Base-by-base conservation (phyloP, 345 rosid species). In the Euphorbia peplus region DNA sequence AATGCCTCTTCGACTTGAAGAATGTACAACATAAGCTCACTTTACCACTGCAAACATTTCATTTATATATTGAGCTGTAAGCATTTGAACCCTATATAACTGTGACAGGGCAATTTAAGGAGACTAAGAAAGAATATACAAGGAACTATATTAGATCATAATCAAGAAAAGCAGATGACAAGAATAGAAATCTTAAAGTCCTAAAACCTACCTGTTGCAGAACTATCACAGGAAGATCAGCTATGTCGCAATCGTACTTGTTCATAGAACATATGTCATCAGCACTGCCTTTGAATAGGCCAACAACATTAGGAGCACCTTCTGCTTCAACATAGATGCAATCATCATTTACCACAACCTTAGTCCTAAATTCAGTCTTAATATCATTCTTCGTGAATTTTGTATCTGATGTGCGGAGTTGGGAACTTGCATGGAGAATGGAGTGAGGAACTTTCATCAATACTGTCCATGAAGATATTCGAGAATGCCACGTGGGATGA, bases 401-500 rank as follows among this genome's bases (percentile, higher is more conserved):
- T 61, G 58, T 41, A 70, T 83, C 90, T 13, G 74, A 64, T 64
- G 77, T 63, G 29, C 63, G 76, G 9, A 69, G 51, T 62, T 76
- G 86, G 52, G 80, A 71, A 21, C 71, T 83, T 62, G 82, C 81
- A 24, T 80, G 83, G 74, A 85, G 89, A 66, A 87, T 79, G 66
- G 95, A 89, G 60, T 78, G 89, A 64, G 97, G 96, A 73, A 91
- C 83, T 69, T 81, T 83, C 92, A 88, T 79, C 60, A 75, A 85
- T 81, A 95, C 80, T 39, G 95, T 88, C 97, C 99, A 90, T 59
- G 99, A 88, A 57, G 99, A 95, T 71, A 84, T 82, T 73, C 96
- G 84, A 60, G 95, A 91, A 83, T 88, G 83, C 99, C 99, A 91
- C 59, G 97, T 83, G 28, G 97, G 96, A 80, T 95, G 95, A 60